Percentiles rank a stretch among this genome's conserved stretches.
These are phyloP conservation scores for Xerocomellus dryophilus DNA, from an alignment of 768 basidiomycete species.

Conservation along the genomic window DNA sequence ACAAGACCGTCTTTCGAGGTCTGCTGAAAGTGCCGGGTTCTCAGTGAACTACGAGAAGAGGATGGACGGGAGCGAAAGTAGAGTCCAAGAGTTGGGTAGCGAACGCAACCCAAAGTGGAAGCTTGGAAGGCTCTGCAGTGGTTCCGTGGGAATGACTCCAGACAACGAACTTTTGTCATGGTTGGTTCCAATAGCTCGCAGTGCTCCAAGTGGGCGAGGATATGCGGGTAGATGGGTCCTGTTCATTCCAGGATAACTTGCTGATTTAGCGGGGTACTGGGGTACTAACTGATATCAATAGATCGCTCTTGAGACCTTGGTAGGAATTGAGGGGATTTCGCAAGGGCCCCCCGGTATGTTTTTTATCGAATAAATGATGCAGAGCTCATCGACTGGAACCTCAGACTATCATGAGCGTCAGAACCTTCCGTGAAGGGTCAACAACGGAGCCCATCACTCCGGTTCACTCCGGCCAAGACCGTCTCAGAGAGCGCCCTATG, in stretches of 20 bases:
- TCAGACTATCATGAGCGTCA: background rate
- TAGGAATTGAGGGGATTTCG: background rate
- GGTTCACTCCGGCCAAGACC: background rate
- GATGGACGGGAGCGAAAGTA: background rate
- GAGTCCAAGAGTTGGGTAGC: background rate
- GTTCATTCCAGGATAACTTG: background rate
- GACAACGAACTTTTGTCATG: too few relatives aligned
- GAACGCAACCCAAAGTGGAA: constrained; percentile 11
- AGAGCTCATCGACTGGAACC: too few relatives aligned
- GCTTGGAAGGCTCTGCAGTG: too few relatives aligned
- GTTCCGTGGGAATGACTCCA: constrained; percentile 8
- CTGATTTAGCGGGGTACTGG: background rate
- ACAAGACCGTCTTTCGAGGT: constrained; percentile 24
- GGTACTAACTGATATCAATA: background rate
- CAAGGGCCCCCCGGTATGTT: too few relatives aligned
- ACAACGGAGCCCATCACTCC: background rate
- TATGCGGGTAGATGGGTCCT: background rate
- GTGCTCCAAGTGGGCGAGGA: too few relatives aligned
- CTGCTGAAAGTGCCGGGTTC: background rate
- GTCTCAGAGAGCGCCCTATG: too few relatives aligned
- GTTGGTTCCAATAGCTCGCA: background rate
- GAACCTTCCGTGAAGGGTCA: background rate
- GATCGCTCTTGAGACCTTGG: too few relatives aligned
- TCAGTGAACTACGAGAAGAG: background rate
- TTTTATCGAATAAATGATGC: background rate